Evolutionary conservation across 768 basidiomycete species (phyloP), one percentile per base, ranked within the genome.

Genomic region (Postia placenta): DNA sequence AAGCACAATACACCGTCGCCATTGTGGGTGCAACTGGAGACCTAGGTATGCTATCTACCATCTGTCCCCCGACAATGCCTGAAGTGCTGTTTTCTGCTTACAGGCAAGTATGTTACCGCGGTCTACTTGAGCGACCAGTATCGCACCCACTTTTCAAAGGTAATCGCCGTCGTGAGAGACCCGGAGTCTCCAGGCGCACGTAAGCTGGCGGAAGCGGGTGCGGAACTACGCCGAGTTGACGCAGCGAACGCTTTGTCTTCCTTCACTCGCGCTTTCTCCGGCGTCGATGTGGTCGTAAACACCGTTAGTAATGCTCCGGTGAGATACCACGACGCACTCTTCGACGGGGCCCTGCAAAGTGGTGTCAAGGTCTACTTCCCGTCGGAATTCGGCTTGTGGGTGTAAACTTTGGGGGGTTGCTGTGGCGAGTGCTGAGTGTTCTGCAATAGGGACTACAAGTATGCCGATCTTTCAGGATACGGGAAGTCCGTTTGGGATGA

Each of bases 281-380:
- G 55, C 5, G 55, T 53, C 4, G 60, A 63, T 42, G 57, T 60
- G 30, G 42, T 61, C 37, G 53, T 63, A 15, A 58, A 55, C 45
- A 50, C 50, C 3, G 26, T 56, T 37, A 28, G 38, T 7, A 19
- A 36, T 7, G 22, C 9, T 0, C 28, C 50, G n/a, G 25, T 12
- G 12, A 49, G 25, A 5, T 36, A 27, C 17, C 37, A 37, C 23
- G 42, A 57, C 33, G 51, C 37, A 3, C 23, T 59, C 38, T 27
- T 49, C 11, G 43, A 49, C 0, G 53, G 48, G 0, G 50, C 53
- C 11, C 27, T 59, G 7, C 27, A 50, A 19, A 41, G 27, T 22
- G 53, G 58, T 11, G 55, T 46, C 19, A 52, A 53, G 53, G 58
- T 56, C 35, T 59, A 52, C 44, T 59, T 55, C 45, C 49, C 53